Conservation (phyloP, 139 green algal genomes). For the Prasinococcaceae sp. region DNA sequence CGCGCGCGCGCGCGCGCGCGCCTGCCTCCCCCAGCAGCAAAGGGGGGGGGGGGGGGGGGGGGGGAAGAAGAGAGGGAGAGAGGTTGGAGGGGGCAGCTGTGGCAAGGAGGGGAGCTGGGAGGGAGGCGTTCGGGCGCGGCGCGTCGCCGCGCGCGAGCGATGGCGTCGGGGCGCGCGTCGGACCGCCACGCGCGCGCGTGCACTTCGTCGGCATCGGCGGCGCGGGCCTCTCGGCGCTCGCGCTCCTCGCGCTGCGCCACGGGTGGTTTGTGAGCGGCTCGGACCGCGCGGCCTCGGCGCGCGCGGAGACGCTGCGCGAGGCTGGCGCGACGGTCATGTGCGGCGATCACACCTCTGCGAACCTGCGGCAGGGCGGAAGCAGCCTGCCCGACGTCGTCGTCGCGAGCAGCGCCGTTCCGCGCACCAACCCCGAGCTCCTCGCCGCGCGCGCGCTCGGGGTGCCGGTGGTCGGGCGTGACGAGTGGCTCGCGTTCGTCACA, state of each 20-base stretch:
- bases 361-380: neutral
- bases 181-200: too few species aligned
- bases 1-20: too few species aligned
- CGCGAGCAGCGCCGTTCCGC: slow-evolving; percentile 17
- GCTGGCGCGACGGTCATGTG: slow-evolving; percentile 6
- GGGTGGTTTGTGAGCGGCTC: slow-evolving; percentile 19
- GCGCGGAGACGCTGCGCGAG: slow-evolving; percentile 1
- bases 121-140: too few species aligned
- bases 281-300: slow-evolving; percentile 1
- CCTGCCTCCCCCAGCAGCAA: too few species aligned
- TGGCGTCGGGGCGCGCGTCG: too few species aligned
- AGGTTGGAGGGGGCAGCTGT: too few species aligned
- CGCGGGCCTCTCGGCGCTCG: slow-evolving; percentile 21
- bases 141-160: too few species aligned
- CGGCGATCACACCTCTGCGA: slow-evolving; percentile 8
- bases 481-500: slow-evolving; percentile 25
- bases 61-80: too few species aligned
- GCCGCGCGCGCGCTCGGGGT: slow-evolving; percentile 13
- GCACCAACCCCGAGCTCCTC: slow-evolving; percentile 17
- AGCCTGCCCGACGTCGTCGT: slow-evolving; percentile 14
- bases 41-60: too few species aligned
- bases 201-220: slow-evolving; percentile 27
- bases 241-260: slow-evolving; percentile 11
- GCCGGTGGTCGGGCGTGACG: slow-evolving; percentile 2
- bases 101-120: too few species aligned